A percentile compares a stretch with the other conserved stretches of the same genome.
Evolutionary conservation across 2,329 filamentous ascomycete species (phyloP).

Genomic region (Aphanocladium album): DNA sequence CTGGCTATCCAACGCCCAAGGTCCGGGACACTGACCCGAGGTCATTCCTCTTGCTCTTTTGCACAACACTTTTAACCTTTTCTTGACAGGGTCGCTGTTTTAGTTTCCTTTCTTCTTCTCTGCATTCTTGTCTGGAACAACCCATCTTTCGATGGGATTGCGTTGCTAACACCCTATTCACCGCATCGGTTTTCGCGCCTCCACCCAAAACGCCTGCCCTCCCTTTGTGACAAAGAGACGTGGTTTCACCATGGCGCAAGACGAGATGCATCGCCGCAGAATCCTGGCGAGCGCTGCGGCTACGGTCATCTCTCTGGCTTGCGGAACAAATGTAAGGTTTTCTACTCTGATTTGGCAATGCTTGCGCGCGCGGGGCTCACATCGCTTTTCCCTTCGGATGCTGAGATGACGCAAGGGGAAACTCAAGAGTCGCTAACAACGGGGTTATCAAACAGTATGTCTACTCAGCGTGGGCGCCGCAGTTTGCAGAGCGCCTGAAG

Average conservation of each 20-base stretch:
- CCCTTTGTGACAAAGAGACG: neutral
- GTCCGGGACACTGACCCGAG: conserved; percentile 5
- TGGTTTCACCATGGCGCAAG: conserved; percentile 36
- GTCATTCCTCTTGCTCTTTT: neutral
- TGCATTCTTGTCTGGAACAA: neutral
- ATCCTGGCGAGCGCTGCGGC: conserved; percentile 80
- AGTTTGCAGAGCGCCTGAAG: conserved; percentile 81
- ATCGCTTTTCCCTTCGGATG: too few relatives aligned
- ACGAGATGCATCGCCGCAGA: conserved; percentile 56
- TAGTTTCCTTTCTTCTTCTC: neutral
- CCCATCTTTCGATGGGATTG: neutral
- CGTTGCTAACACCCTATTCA: neutral
- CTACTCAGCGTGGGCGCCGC: conserved; percentile 95
- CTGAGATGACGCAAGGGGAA: neutral
- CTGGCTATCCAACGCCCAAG: neutral
- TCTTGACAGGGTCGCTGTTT: neutral
- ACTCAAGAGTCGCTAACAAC: conserved; percentile 1
- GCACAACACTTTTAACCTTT: neutral
- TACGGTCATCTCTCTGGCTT: conserved; percentile 78
- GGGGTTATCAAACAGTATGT: conserved; percentile 64
- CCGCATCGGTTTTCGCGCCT: neutral
- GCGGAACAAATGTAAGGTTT: conserved; percentile 88
- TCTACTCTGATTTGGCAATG: too few relatives aligned
- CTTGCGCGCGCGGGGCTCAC: too few relatives aligned
- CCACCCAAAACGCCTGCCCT: conserved; percentile 11